phyloP scores from a whole-genome alignment of 176 grass and related monocot species.

The Urochloa ruziziensis region DNA sequence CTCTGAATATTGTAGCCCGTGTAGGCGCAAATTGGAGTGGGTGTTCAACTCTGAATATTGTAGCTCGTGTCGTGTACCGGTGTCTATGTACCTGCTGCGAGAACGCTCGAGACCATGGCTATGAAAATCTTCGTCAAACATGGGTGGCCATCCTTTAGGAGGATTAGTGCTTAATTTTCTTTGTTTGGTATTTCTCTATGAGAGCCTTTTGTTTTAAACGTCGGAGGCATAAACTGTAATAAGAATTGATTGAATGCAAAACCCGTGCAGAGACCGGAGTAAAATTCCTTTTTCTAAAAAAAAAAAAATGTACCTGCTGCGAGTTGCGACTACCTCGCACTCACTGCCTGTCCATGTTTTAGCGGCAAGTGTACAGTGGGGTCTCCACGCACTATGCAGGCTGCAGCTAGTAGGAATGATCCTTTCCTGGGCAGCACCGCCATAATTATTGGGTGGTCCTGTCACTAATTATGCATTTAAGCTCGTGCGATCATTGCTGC shows the following conservation, averaged over 20 bases:
- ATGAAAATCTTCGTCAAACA: no score
- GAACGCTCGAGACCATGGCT: no score
- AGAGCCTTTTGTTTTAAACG: no score
- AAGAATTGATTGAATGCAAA: no score
- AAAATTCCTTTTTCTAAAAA: no score
- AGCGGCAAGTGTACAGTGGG: background rate
- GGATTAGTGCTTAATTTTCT: no score
- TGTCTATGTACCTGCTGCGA: background rate
- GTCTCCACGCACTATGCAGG: background rate
- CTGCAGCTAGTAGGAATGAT: conserved; percentile 3
- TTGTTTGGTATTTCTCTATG: no score
- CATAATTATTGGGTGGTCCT: conserved; percentile 30
- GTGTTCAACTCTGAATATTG: conserved; percentile 17
- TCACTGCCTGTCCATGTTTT: background rate
- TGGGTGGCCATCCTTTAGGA: no score
- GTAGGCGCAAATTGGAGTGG: background rate
- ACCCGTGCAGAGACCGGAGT: no score
- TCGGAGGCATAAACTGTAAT: no score
- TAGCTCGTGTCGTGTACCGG: background rate
- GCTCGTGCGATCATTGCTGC: conserved; percentile 22
- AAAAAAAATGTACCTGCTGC: background rate
- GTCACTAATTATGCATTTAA: conserved; percentile 28
- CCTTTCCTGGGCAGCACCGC: background rate
- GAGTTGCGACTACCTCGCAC: no score
- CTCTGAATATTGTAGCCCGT: conserved; percentile 25